phyloP scores from a whole-genome alignment of 148 eudicot genomes.

The Diospyros lotus region DNA sequence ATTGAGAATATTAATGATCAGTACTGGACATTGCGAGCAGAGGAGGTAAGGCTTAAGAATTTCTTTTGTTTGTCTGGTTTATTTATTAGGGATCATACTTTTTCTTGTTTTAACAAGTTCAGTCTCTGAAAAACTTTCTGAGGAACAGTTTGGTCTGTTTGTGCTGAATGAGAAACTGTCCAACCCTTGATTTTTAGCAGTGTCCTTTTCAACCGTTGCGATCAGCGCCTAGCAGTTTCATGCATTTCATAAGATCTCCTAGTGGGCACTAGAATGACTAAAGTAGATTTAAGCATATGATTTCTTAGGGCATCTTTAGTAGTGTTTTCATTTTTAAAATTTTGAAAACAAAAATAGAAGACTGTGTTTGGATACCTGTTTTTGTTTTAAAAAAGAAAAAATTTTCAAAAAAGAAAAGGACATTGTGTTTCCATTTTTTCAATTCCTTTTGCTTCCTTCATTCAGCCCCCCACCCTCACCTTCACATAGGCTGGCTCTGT shows the following conservation, averaged over 20 bases:
- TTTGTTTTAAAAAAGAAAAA: too few relatives aligned
- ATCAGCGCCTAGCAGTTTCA: not conserved
- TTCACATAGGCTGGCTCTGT: too few relatives aligned
- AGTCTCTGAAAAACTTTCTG: too few relatives aligned
- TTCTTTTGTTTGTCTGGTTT: not conserved
- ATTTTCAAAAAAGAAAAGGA: too few relatives aligned
- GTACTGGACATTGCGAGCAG: slow-evolving; percentile 31
- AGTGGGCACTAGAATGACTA: not conserved
- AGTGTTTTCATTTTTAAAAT: too few relatives aligned
- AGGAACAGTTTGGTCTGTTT: not conserved
- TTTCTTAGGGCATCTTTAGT: not conserved
- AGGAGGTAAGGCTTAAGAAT: slow-evolving; percentile 12
- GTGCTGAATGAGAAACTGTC: not conserved
- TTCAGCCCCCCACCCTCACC: too few relatives aligned
- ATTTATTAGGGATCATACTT: not conserved
- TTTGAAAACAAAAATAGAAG: too few relatives aligned
- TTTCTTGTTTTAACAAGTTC: not conserved
- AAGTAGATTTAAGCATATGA: not conserved
- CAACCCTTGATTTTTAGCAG: not conserved
- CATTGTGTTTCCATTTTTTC: too few relatives aligned
- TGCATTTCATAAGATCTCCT: not conserved
- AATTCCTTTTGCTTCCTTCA: too few relatives aligned
- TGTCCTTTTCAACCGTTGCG: not conserved
- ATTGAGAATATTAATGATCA: slow-evolving; percentile 30
- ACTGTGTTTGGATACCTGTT: too few relatives aligned